These are phyloP conservation scores for Sclerospora graminicola DNA, from an alignment of 352 stramenopile genomes.

Conservation along the genomic window DNA sequence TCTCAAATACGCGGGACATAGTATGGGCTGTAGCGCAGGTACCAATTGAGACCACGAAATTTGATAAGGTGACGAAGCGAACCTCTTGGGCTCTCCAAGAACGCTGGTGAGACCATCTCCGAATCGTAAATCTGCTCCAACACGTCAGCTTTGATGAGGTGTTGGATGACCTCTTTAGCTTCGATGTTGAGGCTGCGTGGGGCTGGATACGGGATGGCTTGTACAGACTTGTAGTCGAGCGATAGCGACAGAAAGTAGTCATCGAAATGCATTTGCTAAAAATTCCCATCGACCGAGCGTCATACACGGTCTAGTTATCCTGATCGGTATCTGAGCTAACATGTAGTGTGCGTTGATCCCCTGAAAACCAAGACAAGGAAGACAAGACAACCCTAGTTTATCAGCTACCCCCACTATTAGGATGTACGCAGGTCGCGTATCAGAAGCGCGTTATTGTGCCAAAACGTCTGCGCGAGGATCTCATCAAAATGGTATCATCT, in stretches of 20 bases:
- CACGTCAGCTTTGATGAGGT: slow-evolving; percentile 2
- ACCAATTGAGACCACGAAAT: slow-evolving; percentile 7
- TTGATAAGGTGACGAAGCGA: not conserved
- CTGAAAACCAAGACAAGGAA: no score
- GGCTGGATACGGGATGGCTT: not conserved
- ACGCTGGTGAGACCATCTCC: slow-evolving; percentile 5
- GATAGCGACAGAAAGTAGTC: not conserved
- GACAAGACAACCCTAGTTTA: no score
- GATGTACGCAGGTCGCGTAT: no score
- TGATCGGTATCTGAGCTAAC: no score
- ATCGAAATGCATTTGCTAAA: no score
- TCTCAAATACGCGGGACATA: slow-evolving; percentile 1
- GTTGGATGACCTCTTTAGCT: not conserved
- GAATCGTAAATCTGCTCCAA: slow-evolving; percentile 8
- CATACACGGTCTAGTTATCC: no score
- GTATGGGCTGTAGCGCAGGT: slow-evolving; percentile 3
- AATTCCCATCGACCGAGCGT: no score
- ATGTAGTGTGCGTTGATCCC: no score
- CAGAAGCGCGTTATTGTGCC: no score
- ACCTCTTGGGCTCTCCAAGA: slow-evolving; percentile 2
- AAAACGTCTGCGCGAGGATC: no score
- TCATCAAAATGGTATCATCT: no score
- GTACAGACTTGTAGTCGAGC: not conserved
- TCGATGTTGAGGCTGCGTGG: not conserved
- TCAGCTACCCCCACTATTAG: no score